Base-by-base conservation (phyloP, 768 basidiomycete genomes). In the Suillus spraguei region DNA sequence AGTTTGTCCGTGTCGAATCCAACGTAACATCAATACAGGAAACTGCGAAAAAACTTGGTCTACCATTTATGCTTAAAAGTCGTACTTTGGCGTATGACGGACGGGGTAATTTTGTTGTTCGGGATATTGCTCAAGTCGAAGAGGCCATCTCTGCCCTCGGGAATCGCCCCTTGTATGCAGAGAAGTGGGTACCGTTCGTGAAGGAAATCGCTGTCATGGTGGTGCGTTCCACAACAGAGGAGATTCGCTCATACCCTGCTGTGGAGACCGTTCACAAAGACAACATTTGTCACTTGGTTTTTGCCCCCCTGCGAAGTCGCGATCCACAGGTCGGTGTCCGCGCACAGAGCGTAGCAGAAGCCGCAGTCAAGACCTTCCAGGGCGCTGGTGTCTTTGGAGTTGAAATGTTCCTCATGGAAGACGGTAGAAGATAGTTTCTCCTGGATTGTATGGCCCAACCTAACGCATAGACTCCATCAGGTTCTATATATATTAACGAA, bases 161-260 rank as follows among this genome's bases (percentile, higher is more conserved):
- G 3, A 81, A 88, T 62, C 81, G 92, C 2, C 88, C 91, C 0
- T 78, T 98, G 4, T 99, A 99, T 69, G 97, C 95, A 0, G 97
- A 99, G 74, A 91, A 90, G 70, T 97, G 94, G 90, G 91, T 95
- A 0, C 86, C 89, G 0, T 99, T 99, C 71, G 76, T 79, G 16
- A 90, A 89, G 69, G 97, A 99, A 75, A 89, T 98, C 39, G 95
- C 97, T 0, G 95, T 99, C 41, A 97, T 99, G 92, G 97, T 99
- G 13, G 96, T 97, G 2, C 87, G 93, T 39, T 87, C 90, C 17
- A 80, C 81, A 7, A 74, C 77, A 17, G 97, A 94, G 4, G 85
- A 91, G 60, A 87, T 95, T 3, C 74, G 76, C 50, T 92, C 91
- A 5, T 99, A 99, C 71, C 95, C 96, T 14, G 87, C 86, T 6